Conservation (phyloP, 768 basidiomycete genomes). For the Porphyrellus cyaneotinctus region DNA sequence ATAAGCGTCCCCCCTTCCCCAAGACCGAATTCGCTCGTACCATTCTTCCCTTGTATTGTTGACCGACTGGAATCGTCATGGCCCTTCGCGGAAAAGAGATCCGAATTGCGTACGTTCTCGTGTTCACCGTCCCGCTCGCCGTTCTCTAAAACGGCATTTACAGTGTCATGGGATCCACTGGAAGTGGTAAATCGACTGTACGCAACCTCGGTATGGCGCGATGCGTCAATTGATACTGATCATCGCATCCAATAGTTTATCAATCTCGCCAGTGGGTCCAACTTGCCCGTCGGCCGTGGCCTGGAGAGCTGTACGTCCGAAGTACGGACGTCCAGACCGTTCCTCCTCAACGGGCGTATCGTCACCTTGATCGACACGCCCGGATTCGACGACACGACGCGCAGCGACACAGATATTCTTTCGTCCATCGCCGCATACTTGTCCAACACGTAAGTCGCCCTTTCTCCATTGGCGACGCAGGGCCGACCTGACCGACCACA, state of each 20-base stretch:
- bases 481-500: neutral
- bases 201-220: neutral
- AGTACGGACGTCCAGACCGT: slow-evolving; percentile 42
- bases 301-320: slow-evolving; percentile 49
- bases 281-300: slow-evolving; percentile 41
- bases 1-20: slow-evolving; percentile 10
- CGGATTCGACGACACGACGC: slow-evolving; percentile 54
- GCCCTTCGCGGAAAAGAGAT: slow-evolving; percentile 28
- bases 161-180: slow-evolving; percentile 35
- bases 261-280: slow-evolving; percentile 48
- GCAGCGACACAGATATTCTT: slow-evolving; percentile 48
- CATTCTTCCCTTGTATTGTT: neutral
- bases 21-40: slow-evolving; percentile 1
- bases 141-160: slow-evolving; percentile 1
- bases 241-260: slow-evolving; percentile 40
- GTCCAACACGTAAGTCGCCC: slow-evolving; percentile 28
- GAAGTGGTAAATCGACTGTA: slow-evolving; percentile 37
- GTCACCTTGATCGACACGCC: slow-evolving; percentile 57
- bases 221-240: neutral
- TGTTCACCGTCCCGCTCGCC: neutral
- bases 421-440: slow-evolving; percentile 44
- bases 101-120: slow-evolving; percentile 29
- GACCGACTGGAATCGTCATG: slow-evolving; percentile 15
- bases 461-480: neutral
- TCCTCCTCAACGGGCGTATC: slow-evolving; percentile 41